Evolutionary conservation across 2,329 filamentous ascomycete species (phyloP).

Genomic region (Magnaporthiopsis rhizophila): DNA sequence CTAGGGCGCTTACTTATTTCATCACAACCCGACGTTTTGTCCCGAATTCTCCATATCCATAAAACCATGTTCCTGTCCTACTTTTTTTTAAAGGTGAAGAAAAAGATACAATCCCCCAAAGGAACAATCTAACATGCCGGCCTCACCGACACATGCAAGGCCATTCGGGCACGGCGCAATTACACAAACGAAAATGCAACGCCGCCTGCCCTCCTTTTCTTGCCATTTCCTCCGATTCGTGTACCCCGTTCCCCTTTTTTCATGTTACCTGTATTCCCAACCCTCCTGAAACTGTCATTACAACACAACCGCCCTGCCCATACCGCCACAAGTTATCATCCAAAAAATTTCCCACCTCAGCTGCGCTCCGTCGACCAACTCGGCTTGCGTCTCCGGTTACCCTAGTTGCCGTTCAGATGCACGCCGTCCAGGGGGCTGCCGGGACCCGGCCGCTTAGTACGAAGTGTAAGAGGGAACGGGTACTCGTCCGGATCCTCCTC

Average conservation of each 20-base stretch:
- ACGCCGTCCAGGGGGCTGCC: constrained; percentile 34
- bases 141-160: background rate
- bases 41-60: background rate
- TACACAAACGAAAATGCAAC: background rate
- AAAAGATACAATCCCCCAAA: background rate
- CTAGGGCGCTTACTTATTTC: too few relatives aligned
- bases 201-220: background rate
- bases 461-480: constrained; percentile 50
- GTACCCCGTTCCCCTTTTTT: background rate
- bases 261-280: background rate
- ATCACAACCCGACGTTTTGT: background rate
- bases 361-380: background rate
- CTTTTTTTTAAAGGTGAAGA: background rate
- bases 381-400: background rate
- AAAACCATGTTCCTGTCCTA: background rate
- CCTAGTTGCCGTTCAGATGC: constrained; percentile 32
- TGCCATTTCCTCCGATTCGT: background rate
- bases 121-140: background rate
- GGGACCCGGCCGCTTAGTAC: constrained; percentile 36
- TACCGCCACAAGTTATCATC: background rate
- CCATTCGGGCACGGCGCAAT: background rate
- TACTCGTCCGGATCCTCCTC: constrained; percentile 84
- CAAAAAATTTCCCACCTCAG: background rate
- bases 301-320: too few relatives aligned
- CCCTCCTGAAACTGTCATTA: background rate